phyloP scores from a whole-genome alignment of 202 grass and related monocot genomes.

The Eragrostis tef region DNA sequence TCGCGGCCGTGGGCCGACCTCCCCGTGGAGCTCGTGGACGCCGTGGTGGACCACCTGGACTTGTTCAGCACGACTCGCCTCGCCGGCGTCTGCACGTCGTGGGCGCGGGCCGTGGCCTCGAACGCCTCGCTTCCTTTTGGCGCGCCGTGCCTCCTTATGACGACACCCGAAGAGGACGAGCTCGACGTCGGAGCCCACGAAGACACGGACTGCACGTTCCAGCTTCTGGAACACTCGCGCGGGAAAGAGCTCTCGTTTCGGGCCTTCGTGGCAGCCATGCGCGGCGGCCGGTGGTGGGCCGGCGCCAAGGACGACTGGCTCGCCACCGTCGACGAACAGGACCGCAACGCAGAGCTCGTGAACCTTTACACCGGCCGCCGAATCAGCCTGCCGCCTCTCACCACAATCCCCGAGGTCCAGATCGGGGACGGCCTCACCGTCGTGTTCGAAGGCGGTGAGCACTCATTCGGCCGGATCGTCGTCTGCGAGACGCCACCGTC shows the following conservation, averaged over 20 bases:
- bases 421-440: not conserved
- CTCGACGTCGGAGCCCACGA: not conserved
- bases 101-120: not conserved
- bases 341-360: not conserved
- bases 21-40: not conserved
- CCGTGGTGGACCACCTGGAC: not conserved
- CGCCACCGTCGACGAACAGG: not conserved
- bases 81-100: not conserved
- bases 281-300: not conserved
- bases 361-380: not conserved
- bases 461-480: not conserved
- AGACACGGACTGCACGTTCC: not conserved
- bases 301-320: constrained; percentile 11
- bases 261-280: not conserved
- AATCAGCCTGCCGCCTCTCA: not conserved
- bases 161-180: not conserved
- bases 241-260: not conserved
- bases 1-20: not conserved
- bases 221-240: not conserved
- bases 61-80: constrained; percentile 3
- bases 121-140: not conserved
- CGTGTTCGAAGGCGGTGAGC: not conserved
- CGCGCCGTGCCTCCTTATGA: not conserved
- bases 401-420: not conserved
- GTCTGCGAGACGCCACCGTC: not conserved